Conservation (phyloP, 2,329 filamentous ascomycete species). For the Alternaria angustiovoidea region DNA sequence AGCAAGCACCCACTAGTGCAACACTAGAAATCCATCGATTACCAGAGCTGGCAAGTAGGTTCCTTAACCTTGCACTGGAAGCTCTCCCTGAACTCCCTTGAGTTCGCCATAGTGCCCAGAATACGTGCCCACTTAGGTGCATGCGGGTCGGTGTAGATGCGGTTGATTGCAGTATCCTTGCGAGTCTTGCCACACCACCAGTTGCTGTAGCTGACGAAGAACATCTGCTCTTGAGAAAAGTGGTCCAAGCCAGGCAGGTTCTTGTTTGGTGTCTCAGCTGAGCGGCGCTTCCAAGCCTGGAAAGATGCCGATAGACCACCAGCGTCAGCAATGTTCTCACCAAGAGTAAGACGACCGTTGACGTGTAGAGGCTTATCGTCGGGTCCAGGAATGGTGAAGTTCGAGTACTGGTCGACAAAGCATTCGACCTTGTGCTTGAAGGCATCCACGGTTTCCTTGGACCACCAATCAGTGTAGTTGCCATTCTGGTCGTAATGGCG, state of each 20-base stretch:
- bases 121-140: conserved; percentile 67
- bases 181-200: conserved; percentile 73
- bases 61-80: conserved; percentile 72
- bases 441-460: conserved; percentile 63
- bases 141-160: conserved; percentile 71
- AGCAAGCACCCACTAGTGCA: too few relatives aligned
- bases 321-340: conserved; percentile 76
- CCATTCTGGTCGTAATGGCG: conserved; percentile 71
- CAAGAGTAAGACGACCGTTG: conserved; percentile 69
- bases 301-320: conserved; percentile 71
- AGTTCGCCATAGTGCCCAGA: conserved; percentile 71
- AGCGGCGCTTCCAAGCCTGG: conserved; percentile 69
- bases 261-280: conserved; percentile 58
- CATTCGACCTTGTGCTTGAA: conserved; percentile 69
- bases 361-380: conserved; percentile 67
- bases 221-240: conserved; percentile 73
- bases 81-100: conserved; percentile 70
- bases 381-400: conserved; percentile 66
- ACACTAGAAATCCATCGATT: conserved; percentile 16
- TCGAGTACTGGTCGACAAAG: conserved; percentile 72
- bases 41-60: conserved; percentile 76
- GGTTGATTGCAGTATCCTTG: conserved; percentile 64
- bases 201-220: conserved; percentile 71
- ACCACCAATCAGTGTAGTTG: conserved; percentile 74
- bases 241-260: conserved; percentile 64